These are phyloP conservation scores for Pestalotiopsis sp. DNA, from an alignment of 2,329 filamentous ascomycete species.

Conservation along the genomic window DNA sequence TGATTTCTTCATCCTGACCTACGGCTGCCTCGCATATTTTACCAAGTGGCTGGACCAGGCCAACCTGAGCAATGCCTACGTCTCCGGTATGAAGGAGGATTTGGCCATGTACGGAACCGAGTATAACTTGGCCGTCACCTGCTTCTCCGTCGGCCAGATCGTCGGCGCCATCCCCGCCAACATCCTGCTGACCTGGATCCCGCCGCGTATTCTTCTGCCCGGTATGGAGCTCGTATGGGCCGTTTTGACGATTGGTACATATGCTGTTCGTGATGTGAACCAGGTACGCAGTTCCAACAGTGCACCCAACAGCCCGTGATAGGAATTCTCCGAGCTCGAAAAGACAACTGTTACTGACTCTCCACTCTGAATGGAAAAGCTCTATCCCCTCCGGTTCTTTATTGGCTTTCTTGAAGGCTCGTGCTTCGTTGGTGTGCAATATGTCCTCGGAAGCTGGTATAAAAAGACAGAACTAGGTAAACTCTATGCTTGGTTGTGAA, in stretches of 20 bases:
- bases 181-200: conserved; percentile 38
- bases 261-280: conserved; percentile 19
- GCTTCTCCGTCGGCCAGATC: conserved; percentile 21
- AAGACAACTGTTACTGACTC: background rate
- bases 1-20: conserved; percentile 32
- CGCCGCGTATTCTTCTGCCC: conserved; percentile 42
- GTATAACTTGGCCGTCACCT: conserved; percentile 20
- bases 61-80: conserved; percentile 26
- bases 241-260: conserved; percentile 23
- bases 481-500: background rate
- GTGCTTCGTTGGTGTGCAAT: conserved; percentile 51
- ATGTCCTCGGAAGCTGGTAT: conserved; percentile 61
- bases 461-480: conserved; percentile 56
- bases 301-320: background rate
- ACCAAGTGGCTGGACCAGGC: conserved; percentile 30
- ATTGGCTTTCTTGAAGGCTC: conserved; percentile 48
- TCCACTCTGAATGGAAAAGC: background rate
- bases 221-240: conserved; percentile 43
- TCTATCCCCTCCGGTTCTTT: conserved; percentile 43
- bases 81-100: conserved; percentile 29
- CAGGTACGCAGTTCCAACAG: conserved; percentile 16
- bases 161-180: conserved; percentile 23
- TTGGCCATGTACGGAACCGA: conserved; percentile 20
- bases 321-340: too few species aligned
- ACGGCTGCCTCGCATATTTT: conserved; percentile 29